Conservation (phyloP, 176 grass and related monocot species). For the Urochloa ruziziensis region DNA sequence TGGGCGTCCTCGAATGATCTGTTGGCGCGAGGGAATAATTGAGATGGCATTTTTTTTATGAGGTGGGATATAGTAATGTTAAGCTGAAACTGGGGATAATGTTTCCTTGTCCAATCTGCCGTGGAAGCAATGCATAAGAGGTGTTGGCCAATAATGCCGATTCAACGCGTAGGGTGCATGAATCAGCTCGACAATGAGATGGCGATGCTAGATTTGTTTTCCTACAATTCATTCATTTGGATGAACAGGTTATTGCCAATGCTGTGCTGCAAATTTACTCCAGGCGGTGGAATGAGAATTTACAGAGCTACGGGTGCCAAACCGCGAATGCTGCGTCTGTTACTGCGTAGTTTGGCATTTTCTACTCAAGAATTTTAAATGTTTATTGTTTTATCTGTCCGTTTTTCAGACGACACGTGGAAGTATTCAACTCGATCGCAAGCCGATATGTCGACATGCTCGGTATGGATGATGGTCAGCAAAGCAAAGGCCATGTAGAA, state of each 20-base stretch:
- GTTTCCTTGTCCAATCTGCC: background rate
- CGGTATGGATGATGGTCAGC: too few species aligned
- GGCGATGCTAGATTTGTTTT: too few species aligned
- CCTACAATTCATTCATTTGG: background rate
- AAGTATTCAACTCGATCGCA: too few species aligned
- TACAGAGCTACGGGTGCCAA: background rate
- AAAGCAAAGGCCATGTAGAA: too few species aligned
- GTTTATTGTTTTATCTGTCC: too few species aligned
- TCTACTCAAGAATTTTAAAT: too few species aligned
- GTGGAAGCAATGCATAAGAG: background rate
- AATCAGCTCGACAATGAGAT: background rate
- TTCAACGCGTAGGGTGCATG: background rate
- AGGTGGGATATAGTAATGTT: background rate
- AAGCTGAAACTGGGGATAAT: background rate
- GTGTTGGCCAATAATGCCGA: too few species aligned
- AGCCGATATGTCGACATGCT: too few species aligned
- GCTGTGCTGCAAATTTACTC: background rate
- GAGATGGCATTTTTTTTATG: too few species aligned
- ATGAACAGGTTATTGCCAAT: background rate
- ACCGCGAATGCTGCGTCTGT: background rate
- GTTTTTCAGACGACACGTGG: too few species aligned
- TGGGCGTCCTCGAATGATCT: background rate
- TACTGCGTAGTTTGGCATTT: too few species aligned
- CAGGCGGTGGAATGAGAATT: background rate
- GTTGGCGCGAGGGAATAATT: background rate